A percentile compares a stretch with the other conserved stretches of the same genome.
Evolutionary conservation across 73 alveolate genomes (phyloP).

Genomic region (Tetrahymena thermophila): DNA sequence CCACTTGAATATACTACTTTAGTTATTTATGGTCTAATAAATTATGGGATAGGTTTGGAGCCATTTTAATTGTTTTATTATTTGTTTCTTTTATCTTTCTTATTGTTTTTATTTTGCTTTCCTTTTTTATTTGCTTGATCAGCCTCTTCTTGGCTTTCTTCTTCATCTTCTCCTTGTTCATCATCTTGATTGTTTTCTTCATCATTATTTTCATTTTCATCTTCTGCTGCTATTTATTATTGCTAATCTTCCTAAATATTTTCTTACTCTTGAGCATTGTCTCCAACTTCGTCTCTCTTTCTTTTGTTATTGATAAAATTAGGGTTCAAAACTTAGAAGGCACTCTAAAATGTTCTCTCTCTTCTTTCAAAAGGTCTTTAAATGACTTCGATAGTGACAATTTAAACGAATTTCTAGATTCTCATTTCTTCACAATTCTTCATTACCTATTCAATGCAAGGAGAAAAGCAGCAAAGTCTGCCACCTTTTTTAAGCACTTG

Average conservation of each 20-base stretch:
- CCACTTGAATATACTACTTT: conserved; percentile 24
- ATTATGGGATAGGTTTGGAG: background rate
- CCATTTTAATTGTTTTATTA: background rate
- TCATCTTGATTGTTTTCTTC: conserved; percentile 18
- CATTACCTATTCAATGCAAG: conserved; percentile 96
- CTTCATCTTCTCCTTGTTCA: background rate
- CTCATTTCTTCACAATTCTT: conserved; percentile 73
- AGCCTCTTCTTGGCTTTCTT: background rate
- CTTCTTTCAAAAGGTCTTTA: conserved; percentile 38
- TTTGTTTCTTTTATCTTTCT: background rate
- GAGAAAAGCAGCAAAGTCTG: conserved; percentile 91
- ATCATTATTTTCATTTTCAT: conserved; percentile 14
- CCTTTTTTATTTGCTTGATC: conserved; percentile 6
- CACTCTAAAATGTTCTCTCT: background rate
- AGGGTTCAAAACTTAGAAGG: background rate
- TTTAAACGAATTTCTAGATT: conserved; percentile 72
- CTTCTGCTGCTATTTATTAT: background rate
- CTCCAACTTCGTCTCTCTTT: background rate
- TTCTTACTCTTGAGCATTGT: background rate
- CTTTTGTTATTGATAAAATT: background rate
- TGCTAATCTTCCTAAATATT: background rate
- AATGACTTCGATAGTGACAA: conserved; percentile 85
- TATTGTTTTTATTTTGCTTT: background rate
- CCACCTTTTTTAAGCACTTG: conserved; percentile 79
- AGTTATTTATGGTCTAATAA: background rate